Base-by-base conservation (phyloP, 805 yeast species). In the Starmerella floricola region DNA sequence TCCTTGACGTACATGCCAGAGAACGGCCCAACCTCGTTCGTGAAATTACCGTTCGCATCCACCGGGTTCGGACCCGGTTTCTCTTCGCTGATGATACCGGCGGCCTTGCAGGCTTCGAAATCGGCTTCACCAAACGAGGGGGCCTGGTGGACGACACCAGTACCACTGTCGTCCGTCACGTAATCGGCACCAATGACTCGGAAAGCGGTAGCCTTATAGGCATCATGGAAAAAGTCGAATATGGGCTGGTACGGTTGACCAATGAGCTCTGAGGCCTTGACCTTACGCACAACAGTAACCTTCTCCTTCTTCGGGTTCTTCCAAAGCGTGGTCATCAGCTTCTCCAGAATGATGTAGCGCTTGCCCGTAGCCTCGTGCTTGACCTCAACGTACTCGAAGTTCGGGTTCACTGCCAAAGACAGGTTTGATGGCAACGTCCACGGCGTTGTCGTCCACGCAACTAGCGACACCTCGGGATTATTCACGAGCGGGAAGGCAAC, bases 51-150 rank as follows among this genome's bases (percentile, higher is more conserved):
- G 45, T 74, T 69, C 61, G 88, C 97, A 65, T 93, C 97, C 40
- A 93, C 83, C 17, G 97, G 95, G 62, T 82, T 82, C 52, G 99
- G 98, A 44, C 95, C 86, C 12, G 68, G 64, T 49, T 74, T 62
- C 43, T 72, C 76, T 56, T 76, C 83, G 53, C 61, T 63, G 47
- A 88, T 79, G 55, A 91, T 69, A 48, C 95, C 95, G 26, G 76
- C 73, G 18, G 70, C 74, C 36, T 74, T 69, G 57, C 93, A 80
- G 52, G 79, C 93, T 52, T 72, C 74, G 72, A 76, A 86, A 88
- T 91, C 99, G 64, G 77, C 93, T 69, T 91, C 99, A 81, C 99
- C 99, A 66, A 86, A 91, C 41, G 97, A 91, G 50, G 99, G 98
- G 37, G 98, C 77, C 63, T 87, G 95, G 65, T 91, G 98, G 48